Evolutionary conservation across 2,329 filamentous ascomycete species (phyloP).

Genomic region (Colletotrichum melonis): DNA sequence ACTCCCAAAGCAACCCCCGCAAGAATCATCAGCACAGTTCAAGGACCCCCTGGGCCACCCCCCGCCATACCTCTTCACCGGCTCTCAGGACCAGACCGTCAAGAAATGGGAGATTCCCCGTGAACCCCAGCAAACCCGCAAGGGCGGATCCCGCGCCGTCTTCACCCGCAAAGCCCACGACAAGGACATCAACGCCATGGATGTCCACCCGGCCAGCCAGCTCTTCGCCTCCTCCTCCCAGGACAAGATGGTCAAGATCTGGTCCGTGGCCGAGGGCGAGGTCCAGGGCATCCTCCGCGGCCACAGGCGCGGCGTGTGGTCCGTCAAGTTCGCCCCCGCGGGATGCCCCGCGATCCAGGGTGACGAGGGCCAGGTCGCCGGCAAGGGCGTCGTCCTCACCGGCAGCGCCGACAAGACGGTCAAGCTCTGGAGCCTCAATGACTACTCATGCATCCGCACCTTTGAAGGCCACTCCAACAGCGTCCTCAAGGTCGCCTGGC

Average conservation of each 20-base stretch:
- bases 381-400: constrained; percentile 86
- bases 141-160: constrained; percentile 71
- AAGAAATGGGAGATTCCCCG: constrained; percentile 91
- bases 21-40: constrained; percentile 75
- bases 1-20: constrained; percentile 77
- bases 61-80: constrained; percentile 87
- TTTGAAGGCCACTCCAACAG: constrained; percentile 98
- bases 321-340: constrained; percentile 87
- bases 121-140: constrained; percentile 56
- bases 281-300: constrained; percentile 91
- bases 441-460: constrained; percentile 92
- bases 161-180: constrained; percentile 97
- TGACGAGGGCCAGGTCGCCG: constrained; percentile 77
- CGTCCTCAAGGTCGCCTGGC: constrained; percentile 92
- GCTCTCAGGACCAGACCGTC: constrained; percentile 94
- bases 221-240: constrained; percentile 97
- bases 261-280: constrained; percentile 90
- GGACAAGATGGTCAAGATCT: constrained; percentile 97
- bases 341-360: constrained; percentile 79
- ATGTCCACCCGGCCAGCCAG: constrained; percentile 78
- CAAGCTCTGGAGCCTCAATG: constrained; percentile 92
- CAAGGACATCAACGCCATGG: constrained; percentile 97
- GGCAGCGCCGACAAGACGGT: constrained; percentile 96
- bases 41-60: constrained; percentile 81
- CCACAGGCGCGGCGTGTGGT: constrained; percentile 96